A percentile compares a stretch with the other conserved stretches of the same genome.
Evolutionary conservation across 768 basidiomycete genomes (phyloP).

Genomic region (Podaxis pistillaris): DNA sequence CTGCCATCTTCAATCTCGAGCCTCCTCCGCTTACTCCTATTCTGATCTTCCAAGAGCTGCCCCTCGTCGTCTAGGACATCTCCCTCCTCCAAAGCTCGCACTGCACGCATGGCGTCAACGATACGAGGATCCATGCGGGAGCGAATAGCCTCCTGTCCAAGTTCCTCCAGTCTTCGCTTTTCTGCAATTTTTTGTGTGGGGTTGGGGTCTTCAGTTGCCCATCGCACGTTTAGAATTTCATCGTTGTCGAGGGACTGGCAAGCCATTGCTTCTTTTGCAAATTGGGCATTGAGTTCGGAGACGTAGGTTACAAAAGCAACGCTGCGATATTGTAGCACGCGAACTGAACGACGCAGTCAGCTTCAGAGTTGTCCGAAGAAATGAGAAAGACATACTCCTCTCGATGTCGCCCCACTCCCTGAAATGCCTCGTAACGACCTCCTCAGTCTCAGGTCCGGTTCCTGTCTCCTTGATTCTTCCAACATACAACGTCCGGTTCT

Average conservation of each 20-base stretch:
- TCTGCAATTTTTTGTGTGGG: constrained; percentile 86
- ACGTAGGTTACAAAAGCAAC: constrained; percentile 98
- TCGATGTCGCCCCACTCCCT: constrained; percentile 95
- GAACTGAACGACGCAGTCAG: constrained; percentile 48
- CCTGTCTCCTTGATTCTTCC: constrained; percentile 94
- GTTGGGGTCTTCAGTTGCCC: constrained; percentile 99
- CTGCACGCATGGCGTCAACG: constrained; percentile 82
- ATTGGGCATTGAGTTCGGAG: constrained; percentile 82
- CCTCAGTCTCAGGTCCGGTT: constrained; percentile 85
- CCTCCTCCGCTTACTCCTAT: constrained; percentile 31
- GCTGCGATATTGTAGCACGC: constrained; percentile 89
- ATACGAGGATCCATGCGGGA: constrained; percentile 84
- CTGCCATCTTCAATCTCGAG: constrained; percentile 31
- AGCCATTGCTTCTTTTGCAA: constrained; percentile 99
- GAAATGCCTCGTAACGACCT: constrained; percentile 88
- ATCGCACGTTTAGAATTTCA: constrained; percentile 96
- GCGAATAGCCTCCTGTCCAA: constrained; percentile 85
- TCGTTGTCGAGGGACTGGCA: constrained; percentile 97
- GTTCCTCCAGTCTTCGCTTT: constrained; percentile 76
- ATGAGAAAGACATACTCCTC: constrained; percentile 58
- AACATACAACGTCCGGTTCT: constrained; percentile 93
- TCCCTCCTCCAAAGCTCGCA: constrained; percentile 89
- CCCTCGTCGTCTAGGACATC: constrained; percentile 42
- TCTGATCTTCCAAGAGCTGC: constrained; percentile 32
- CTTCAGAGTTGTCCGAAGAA: background rate